These are phyloP conservation scores for Leonotis leonurus DNA, from an alignment of 257 asterid species.

Conservation along the genomic window DNA sequence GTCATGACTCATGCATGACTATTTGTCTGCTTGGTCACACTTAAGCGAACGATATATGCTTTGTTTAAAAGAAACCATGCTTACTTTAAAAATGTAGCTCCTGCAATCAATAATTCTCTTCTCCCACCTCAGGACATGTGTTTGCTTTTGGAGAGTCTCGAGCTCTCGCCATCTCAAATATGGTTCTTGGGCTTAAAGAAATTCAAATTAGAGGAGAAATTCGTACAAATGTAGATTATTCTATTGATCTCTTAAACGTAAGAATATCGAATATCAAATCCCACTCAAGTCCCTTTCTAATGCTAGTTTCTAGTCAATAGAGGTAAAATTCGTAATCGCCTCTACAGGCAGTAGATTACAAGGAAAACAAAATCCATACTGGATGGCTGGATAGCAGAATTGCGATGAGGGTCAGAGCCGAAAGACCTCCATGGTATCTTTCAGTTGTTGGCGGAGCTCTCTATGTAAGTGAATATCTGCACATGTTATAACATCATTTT, in stretches of 20 bases:
- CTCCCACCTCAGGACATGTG: slow-evolving; percentile 68
- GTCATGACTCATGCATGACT: slow-evolving; percentile 11
- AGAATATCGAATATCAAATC: slow-evolving; percentile 23
- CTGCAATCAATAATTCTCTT: slow-evolving; percentile 3
- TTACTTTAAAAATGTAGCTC: background rate
- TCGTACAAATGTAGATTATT: slow-evolving; percentile 95
- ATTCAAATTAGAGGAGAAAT: slow-evolving; percentile 99
- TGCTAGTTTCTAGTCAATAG: background rate
- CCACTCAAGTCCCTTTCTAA: slow-evolving; percentile 2
- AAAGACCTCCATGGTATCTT: slow-evolving; percentile 99
- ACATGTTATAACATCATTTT: background rate
- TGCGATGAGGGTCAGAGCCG: slow-evolving; percentile 99
- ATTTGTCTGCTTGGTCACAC: background rate
- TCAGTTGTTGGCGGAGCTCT: slow-evolving; percentile 99
- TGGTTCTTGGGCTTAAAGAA: slow-evolving; percentile 99
- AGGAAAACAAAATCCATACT: slow-evolving; percentile 93
- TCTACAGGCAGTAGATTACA: slow-evolving; percentile 83
- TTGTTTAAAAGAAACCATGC: background rate
- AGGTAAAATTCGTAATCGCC: slow-evolving; percentile 5
- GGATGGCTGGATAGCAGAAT: slow-evolving; percentile 99
- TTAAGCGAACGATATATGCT: background rate
- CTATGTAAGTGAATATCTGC: slow-evolving; percentile 49
- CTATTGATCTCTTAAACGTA: slow-evolving; percentile 96
- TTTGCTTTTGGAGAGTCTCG: slow-evolving; percentile 99
- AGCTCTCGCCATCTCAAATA: slow-evolving; percentile 92